phyloP scores from a whole-genome alignment of 768 basidiomycete genomes.

The Porphyrellus cyaneotinctus region DNA sequence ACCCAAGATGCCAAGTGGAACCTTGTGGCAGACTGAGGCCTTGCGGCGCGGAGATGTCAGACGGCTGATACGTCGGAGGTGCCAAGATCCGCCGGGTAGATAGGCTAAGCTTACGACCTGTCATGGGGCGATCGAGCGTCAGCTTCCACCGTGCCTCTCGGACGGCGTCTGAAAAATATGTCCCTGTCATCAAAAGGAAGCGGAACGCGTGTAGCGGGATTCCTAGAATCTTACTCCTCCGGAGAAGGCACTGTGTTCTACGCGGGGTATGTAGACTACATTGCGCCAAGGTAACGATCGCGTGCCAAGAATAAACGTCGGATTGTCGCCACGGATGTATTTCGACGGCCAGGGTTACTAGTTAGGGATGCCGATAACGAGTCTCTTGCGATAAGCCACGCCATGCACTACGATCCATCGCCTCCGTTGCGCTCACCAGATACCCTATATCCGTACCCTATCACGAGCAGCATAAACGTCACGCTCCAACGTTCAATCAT shows the following conservation, averaged over 20 bases:
- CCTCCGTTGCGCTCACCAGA: background rate
- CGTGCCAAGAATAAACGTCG: background rate
- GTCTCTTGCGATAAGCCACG: background rate
- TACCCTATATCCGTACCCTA: background rate
- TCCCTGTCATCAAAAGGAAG: background rate
- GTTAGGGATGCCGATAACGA: background rate
- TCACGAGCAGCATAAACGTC: background rate
- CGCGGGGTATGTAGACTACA: background rate
- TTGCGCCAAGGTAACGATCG: background rate
- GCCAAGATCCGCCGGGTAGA: background rate
- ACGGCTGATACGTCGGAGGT: background rate
- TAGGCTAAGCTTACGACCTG: too few relatives aligned
- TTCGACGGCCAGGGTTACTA: background rate
- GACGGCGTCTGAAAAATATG: background rate
- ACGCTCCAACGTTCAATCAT: slow-evolving; percentile 1
- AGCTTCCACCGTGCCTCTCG: background rate
- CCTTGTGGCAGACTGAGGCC: too few relatives aligned
- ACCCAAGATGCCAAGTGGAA: too few relatives aligned
- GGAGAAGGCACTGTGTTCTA: background rate
- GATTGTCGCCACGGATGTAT: background rate
- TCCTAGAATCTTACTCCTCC: background rate
- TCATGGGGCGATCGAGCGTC: background rate
- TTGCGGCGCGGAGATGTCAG: too few relatives aligned
- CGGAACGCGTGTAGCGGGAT: background rate
- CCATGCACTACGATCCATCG: background rate